These are phyloP conservation scores for Phytophthora boehmeriae DNA, from an alignment of 352 stramenopile species.

Conservation along the genomic window DNA sequence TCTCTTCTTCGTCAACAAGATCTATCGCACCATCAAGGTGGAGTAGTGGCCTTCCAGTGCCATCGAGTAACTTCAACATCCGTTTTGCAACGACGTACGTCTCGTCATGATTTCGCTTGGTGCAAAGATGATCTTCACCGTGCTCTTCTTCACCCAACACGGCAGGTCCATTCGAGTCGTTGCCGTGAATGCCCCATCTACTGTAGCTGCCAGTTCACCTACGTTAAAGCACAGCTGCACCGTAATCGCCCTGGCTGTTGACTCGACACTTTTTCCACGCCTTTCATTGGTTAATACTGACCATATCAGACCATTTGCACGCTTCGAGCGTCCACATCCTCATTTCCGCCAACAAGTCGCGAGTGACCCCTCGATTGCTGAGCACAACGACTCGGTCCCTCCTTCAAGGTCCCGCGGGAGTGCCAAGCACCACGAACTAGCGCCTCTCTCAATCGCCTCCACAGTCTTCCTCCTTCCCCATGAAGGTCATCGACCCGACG, in stretches of 20 bases:
- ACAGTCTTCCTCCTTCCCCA: conserved; percentile 7
- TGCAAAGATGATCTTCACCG: too few species aligned
- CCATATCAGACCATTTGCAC: conserved; percentile 19
- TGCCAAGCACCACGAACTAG: conserved; percentile 2
- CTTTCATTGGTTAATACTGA: conserved; percentile 8
- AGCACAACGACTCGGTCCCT: conserved; percentile 2
- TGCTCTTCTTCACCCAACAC: too few species aligned
- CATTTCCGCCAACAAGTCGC: conserved; percentile 15
- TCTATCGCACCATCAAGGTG: conserved; percentile 97
- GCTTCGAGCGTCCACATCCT: conserved; percentile 1
- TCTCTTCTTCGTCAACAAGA: conserved; percentile 96
- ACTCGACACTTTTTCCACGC: conserved; percentile 14
- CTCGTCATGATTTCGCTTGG: too few species aligned
- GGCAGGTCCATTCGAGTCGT: too few species aligned
- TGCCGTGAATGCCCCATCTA: too few species aligned
- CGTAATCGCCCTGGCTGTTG: conserved; percentile 7
- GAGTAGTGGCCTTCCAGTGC: too few species aligned
- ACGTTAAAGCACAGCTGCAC: too few species aligned
- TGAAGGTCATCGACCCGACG: conserved; percentile 32
- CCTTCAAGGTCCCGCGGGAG: conserved; percentile 21
- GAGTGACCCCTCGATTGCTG: conserved; percentile 11
- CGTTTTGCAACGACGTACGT: too few species aligned
- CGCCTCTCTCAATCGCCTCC: neutral
- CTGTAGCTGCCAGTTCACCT: too few species aligned
- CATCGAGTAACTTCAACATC: too few species aligned